Base-by-base conservation (phyloP, 2,329 filamentous ascomycete genomes). In the Monosporascus sp. region DNA sequence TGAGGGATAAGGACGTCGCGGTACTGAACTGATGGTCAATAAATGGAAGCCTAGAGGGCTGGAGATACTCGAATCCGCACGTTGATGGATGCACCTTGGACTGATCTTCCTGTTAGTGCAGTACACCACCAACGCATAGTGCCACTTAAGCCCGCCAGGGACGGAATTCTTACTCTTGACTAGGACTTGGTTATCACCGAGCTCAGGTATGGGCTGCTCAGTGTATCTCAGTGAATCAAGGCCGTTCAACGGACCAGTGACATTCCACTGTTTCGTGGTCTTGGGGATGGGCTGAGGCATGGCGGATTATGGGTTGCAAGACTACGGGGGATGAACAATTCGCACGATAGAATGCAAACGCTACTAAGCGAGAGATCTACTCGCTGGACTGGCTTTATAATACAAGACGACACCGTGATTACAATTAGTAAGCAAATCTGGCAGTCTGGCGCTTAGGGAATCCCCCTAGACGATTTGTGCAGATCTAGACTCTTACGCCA, bases 11-110 rank as follows among this genome's bases (percentile, higher is more conserved):
- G 8, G 20, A 53, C 36, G 37, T 50, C 53, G 3, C 56, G 56
- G 34, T 44, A 54, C 54, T 58, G 5, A 36, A 18, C 8, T 24
- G 15, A 31, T 22, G 22, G 50, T 51, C 25, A 48, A 27, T 15
- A 37, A 20, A 18, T 14, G 3, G 48, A 31, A 34, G 31, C 31
- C 9, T 3, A 18, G 39, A n/a, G 9, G 17, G 15, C 17, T 3
- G 22, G 20, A 37, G n/a, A 18, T 22, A 42, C 6, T 9, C 25
- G 18, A 6, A 6, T 20, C 2, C 50, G 9, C 44, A 62, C 57
- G 27, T 62, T 62, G 5, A 62, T 51, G 1, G 60, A 59, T 15
- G 55, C 60, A n/a, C 54, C 60, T 24, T 56, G 39, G 22, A 60
- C 51, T 57, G 25, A 14, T 34, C 18, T 52, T 54, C 56, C 47